Percentiles rank a stretch among this genome's conserved stretches.
phyloP scores from a whole-genome alignment of 148 eudicot species.

The Talinum fruticosum region DNA sequence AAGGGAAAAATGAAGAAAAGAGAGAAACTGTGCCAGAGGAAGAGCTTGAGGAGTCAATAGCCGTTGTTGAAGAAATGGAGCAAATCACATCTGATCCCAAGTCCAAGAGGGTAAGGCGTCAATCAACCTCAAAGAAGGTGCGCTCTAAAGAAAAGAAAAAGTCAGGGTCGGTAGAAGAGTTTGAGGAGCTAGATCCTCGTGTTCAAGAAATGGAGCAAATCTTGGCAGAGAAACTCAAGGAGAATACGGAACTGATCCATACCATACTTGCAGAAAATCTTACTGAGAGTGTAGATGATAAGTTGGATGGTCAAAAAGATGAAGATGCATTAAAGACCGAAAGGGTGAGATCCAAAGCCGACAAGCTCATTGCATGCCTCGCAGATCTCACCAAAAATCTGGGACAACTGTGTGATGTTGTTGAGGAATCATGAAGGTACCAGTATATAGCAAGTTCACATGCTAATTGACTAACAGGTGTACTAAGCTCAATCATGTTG shows the following conservation, averaged over 20 bases:
- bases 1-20: neutral
- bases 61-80: neutral
- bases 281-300: conserved; percentile 25
- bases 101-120: conserved; percentile 21
- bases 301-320: conserved; percentile 29
- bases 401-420: conserved; percentile 45
- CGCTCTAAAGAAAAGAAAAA: conserved; percentile 12
- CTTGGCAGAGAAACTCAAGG: conserved; percentile 44
- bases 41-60: neutral
- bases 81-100: conserved; percentile 5
- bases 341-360: conserved; percentile 47
- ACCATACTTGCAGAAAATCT: conserved; percentile 40
- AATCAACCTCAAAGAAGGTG: conserved; percentile 12
- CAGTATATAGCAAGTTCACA: neutral
- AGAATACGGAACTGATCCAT: conserved; percentile 46
- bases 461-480: conserved; percentile 9
- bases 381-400: conserved; percentile 45
- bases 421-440: conserved; percentile 28
- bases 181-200: conserved; percentile 13
- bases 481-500: neutral
- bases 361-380: conserved; percentile 57
- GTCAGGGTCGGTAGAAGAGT: conserved; percentile 7
- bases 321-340: conserved; percentile 33
- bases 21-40: neutral
- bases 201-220: conserved; percentile 29